Percentiles rank a stretch among this genome's conserved stretches.
Conservation (phyloP, 2,329 filamentous ascomycete genomes). For the Aspergillus pseudonomiae region DNA sequence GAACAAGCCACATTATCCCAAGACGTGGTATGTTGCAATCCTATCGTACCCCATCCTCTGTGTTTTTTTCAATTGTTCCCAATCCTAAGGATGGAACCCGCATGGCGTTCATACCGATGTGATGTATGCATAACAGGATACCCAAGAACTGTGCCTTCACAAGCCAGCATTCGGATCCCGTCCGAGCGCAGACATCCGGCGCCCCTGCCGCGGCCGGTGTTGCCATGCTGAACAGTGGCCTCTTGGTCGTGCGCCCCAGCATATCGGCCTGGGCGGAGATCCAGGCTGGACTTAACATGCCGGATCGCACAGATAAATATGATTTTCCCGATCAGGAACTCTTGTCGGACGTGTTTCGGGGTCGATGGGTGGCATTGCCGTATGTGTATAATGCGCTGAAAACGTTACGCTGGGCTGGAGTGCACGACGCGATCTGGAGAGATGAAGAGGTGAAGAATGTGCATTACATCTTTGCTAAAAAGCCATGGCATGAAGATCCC, state of each 20-base stretch:
- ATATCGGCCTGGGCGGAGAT: constrained; percentile 56
- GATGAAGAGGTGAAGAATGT: constrained; percentile 65
- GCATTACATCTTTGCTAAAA: constrained; percentile 64
- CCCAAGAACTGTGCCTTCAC: constrained; percentile 66
- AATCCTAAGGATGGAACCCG: neutral
- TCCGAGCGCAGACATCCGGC: constrained; percentile 41
- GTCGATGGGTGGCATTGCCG: constrained; percentile 60
- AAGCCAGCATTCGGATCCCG: constrained; percentile 52
- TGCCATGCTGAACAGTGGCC: constrained; percentile 62
- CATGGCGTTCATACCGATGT: neutral
- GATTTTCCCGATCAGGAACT: constrained; percentile 64
- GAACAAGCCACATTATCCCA: constrained; percentile 25
- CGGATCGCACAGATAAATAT: constrained; percentile 41
- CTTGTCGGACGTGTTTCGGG: constrained; percentile 57
- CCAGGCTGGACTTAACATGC: constrained; percentile 43
- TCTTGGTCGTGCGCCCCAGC: constrained; percentile 65
- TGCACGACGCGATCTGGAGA: constrained; percentile 63
- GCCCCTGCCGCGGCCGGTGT: constrained; percentile 55
- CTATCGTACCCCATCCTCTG: neutral
- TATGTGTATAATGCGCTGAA: constrained; percentile 65
- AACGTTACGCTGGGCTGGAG: constrained; percentile 55
- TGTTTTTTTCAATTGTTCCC: neutral
- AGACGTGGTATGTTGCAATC: constrained; percentile 54
- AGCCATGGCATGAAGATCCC: constrained; percentile 62
- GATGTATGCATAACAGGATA: constrained; percentile 32